Evolutionary conservation across 306 rosid genomes (phyloP).

Genomic region (Sechiopsis laciniata): DNA sequence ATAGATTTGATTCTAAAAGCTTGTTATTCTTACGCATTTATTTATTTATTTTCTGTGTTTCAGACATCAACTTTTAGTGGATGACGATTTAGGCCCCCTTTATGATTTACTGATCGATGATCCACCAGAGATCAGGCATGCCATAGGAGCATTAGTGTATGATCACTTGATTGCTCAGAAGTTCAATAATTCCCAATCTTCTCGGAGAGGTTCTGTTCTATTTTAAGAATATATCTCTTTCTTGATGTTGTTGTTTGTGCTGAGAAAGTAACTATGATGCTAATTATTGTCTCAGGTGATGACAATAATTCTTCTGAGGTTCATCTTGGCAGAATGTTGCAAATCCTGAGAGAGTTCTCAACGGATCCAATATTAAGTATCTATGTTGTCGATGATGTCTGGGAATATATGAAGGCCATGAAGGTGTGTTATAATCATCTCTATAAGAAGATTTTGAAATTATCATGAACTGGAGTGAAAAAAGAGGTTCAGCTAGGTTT

Average conservation of each 20-base stretch:
- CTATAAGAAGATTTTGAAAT: not conserved
- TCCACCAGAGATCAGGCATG: conserved; percentile 92
- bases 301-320: conserved; percentile 64
- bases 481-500: conserved; percentile 1
- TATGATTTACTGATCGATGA: conserved; percentile 91
- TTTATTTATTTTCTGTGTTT: conserved; percentile 31
- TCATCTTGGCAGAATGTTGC: conserved; percentile 80
- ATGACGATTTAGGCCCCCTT: conserved; percentile 89
- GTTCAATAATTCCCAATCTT: conserved; percentile 64
- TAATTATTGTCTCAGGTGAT: conserved; percentile 51
- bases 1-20: conserved; percentile 20
- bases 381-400: conserved; percentile 92
- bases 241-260: conserved; percentile 27
- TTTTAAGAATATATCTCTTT: conserved; percentile 19
- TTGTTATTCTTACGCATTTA: conserved; percentile 20
- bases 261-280: conserved; percentile 17
- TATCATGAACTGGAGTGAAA: not conserved
- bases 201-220: conserved; percentile 44
- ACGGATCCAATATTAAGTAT: conserved; percentile 76
- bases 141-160: conserved; percentile 89
- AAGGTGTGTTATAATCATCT: conserved; percentile 46
- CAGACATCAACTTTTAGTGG: conserved; percentile 94
- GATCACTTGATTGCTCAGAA: conserved; percentile 92
- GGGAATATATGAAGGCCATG: conserved; percentile 95
- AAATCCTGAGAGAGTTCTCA: conserved; percentile 87